Percentiles rank a stretch among this genome's conserved stretches.
These are phyloP conservation scores for Hymenoscyphus fructigenus DNA, from an alignment of 2,329 filamentous ascomycete genomes.

Conservation along the genomic window DNA sequence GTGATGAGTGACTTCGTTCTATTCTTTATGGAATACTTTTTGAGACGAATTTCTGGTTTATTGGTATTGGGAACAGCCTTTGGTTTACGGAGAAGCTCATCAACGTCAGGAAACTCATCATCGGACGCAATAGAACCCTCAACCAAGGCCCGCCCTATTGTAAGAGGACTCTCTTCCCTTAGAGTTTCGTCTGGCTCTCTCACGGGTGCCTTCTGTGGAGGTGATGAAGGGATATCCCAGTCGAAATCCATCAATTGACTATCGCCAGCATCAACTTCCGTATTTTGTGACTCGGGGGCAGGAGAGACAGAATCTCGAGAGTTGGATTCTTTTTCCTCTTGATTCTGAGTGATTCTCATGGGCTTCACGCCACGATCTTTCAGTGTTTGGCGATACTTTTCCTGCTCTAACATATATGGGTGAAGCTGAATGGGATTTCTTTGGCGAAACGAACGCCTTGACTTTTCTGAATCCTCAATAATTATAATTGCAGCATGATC, in stretches of 20 bases:
- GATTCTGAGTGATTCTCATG: conserved; percentile 29
- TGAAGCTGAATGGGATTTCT: conserved; percentile 37
- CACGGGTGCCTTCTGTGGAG: conserved; percentile 7
- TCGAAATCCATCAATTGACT: conserved; percentile 29
- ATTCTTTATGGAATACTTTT: conserved; percentile 28
- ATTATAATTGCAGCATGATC: not conserved
- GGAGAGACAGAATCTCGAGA: conserved; percentile 14
- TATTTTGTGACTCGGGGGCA: conserved; percentile 28
- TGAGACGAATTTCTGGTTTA: conserved; percentile 14
- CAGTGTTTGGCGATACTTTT: conserved; percentile 33
- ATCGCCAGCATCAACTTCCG: conserved; percentile 23
- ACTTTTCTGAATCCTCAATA: not conserved
- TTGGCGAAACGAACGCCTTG: conserved; percentile 28
- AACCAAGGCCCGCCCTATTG: not conserved
- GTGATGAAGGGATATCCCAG: conserved; percentile 22
- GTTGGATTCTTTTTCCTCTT: conserved; percentile 21
- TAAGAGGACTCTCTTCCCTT: not conserved
- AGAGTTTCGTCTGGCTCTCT: conserved; percentile 9
- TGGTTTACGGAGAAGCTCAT: conserved; percentile 25
- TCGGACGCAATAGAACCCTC: conserved; percentile 14
- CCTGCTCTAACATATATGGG: conserved; percentile 36
- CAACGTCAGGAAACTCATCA: conserved; percentile 35
- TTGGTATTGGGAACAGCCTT: not conserved
- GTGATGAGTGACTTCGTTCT: conserved; percentile 22
- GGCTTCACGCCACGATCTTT: conserved; percentile 34